Conservation (phyloP, 2,329 filamentous ascomycete genomes). For the Cladophialophora immunda region DNA sequence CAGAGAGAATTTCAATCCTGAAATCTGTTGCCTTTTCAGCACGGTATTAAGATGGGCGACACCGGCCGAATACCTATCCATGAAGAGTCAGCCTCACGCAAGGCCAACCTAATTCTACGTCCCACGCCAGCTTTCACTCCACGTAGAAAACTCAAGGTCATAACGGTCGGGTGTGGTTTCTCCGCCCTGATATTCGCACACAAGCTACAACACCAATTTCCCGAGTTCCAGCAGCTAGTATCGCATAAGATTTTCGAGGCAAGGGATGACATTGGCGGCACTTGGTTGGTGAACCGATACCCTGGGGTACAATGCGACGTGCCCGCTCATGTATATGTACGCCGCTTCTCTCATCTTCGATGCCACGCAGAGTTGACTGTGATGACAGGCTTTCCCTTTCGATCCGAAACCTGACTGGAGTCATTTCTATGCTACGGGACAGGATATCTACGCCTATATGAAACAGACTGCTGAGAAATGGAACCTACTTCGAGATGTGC, state of each 20-base stretch:
- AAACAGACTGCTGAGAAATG: slow-evolving; percentile 50
- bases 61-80: too few relatives aligned
- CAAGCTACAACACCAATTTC: slow-evolving; percentile 50
- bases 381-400: slow-evolving; percentile 43
- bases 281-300: slow-evolving; percentile 53
- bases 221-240: slow-evolving; percentile 45
- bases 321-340: slow-evolving; percentile 72
- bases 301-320: slow-evolving; percentile 66
- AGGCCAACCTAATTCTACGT: not conserved
- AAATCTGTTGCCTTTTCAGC: not conserved
- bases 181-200: slow-evolving; percentile 52
- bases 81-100: not conserved
- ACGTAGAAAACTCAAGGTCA: slow-evolving; percentile 31
- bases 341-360: not conserved
- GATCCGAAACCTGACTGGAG: slow-evolving; percentile 56
- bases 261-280: slow-evolving; percentile 51
- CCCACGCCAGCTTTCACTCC: slow-evolving; percentile 25
- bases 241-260: slow-evolving; percentile 55
- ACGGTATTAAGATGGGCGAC: not conserved
- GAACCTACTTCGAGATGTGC: slow-evolving; percentile 49
- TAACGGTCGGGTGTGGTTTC: slow-evolving; percentile 43
- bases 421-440: slow-evolving; percentile 51
- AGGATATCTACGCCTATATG: slow-evolving; percentile 56
- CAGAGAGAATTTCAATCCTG: not conserved
- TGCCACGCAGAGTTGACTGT: slow-evolving; percentile 11